A percentile compares a stretch with the other conserved stretches of the same genome.
phyloP scores from a whole-genome alignment of 2,329 filamentous ascomycete species.

The Botryotinia narcissicola region DNA sequence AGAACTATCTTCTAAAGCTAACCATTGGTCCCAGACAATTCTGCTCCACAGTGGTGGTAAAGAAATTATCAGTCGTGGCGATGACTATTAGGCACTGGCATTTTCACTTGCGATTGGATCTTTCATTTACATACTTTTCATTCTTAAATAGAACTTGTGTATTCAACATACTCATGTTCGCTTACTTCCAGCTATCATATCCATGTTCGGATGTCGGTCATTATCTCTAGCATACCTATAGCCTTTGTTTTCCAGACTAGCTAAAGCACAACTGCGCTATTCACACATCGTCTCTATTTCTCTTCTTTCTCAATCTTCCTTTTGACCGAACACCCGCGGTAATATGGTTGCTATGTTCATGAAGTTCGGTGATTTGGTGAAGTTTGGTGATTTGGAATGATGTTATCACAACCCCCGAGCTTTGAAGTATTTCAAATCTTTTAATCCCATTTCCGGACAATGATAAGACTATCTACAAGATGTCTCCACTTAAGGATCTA shows the following conservation, averaged over 20 bases:
- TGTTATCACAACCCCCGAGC: background rate
- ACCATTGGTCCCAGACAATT: constrained; percentile 44
- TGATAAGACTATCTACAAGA: background rate
- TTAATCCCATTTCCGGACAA: background rate
- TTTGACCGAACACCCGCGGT: background rate
- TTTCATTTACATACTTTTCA: background rate
- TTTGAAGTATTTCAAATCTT: background rate
- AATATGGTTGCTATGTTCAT: background rate
- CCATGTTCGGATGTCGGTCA: background rate
- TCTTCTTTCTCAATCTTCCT: background rate
- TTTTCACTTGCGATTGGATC: background rate
- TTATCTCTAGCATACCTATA: background rate
- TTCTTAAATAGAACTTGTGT: background rate
- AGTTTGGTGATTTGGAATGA: background rate
- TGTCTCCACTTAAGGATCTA: background rate
- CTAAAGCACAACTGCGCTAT: background rate
- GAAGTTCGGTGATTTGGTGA: background rate
- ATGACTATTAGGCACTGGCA: constrained; percentile 46
- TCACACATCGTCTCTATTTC: too few relatives aligned
- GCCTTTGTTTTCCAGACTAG: background rate
- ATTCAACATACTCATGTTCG: background rate
- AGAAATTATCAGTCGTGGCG: constrained; percentile 52
- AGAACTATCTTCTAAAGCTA: background rate
- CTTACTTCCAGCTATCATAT: background rate
- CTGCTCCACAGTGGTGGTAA: constrained; percentile 46